Base-by-base conservation (phyloP, 78 protist species). In the Dictyostelium intermedium region DNA sequence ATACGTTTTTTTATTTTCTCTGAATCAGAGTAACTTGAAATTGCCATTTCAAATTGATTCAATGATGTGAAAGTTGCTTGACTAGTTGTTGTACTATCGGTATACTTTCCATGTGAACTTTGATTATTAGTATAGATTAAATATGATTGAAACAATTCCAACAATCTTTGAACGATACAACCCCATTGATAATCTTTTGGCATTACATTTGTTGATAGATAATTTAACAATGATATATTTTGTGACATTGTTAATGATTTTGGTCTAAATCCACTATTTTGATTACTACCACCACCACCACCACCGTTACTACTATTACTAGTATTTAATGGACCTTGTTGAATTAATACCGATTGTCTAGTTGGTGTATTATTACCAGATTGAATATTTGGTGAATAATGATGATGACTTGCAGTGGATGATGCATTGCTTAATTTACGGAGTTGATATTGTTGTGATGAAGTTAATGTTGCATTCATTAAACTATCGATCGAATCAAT, bases 171-270 rank as follows among this genome's bases (percentile, higher is more conserved):
- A 23, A 87, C 93, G 0, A 87, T 43, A 18, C 81, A 87, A 34
- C 81, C 72, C 93, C 93, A 87, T 14, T 77, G 93, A 56, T 56
- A 56, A 14, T 87, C 93, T 35, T 87, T 87, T 76, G 93, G 93
- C 16, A 77, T 41, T 4, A 83, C 81, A 23, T 78, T 87, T 11
- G 84, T 78, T 27, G 61, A 53, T 18, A 87, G 56, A 25, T 77
- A 45, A 43, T 13, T 79, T 10, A 87, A 30, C 0, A 87, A 32
- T 60, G 83, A 61, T 30, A 81, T 30, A 77, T 86, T 86, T 60
- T 86, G 83, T n/a, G 81, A 87, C 39, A 79, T 56, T 63, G 60
- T 30, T 27, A 61, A 20, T 45, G 53, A 18, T 76, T 76, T 39
- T 16, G 92, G 74, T 25, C 82, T 80, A 35, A 39, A 80, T 47